Evolutionary conservation across 1,139 yeast species (phyloP).

Genomic region (Groenewaldozyma sp.): DNA sequence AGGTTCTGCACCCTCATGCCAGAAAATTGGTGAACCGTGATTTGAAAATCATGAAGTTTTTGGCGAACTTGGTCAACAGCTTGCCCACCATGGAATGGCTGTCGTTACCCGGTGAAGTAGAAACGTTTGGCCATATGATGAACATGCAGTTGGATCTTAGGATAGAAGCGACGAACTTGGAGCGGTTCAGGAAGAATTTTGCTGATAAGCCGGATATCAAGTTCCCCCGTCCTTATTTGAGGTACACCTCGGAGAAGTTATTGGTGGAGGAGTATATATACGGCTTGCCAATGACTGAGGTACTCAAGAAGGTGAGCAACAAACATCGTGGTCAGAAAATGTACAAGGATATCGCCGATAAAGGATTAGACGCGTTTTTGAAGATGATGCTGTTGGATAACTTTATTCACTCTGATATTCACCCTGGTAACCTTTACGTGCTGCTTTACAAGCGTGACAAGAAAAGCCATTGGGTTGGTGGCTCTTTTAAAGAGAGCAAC

Average conservation of each 20-base stretch:
- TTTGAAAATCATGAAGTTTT: slow-evolving; percentile 68
- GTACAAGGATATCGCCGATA: slow-evolving; percentile 72
- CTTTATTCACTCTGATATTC: slow-evolving; percentile 91
- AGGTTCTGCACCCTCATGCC: slow-evolving; percentile 85
- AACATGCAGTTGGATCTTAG: slow-evolving; percentile 78
- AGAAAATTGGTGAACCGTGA: slow-evolving; percentile 68
- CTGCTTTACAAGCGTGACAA: slow-evolving; percentile 41
- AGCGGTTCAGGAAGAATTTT: slow-evolving; percentile 59
- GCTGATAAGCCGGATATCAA: slow-evolving; percentile 48
- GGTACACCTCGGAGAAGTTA: slow-evolving; percentile 60
- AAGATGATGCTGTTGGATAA: slow-evolving; percentile 89
- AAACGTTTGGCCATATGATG: slow-evolving; percentile 80
- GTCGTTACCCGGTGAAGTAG: slow-evolving; percentile 88
- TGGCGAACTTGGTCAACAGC: slow-evolving; percentile 58
- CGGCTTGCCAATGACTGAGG: slow-evolving; percentile 72
- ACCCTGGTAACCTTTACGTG: slow-evolving; percentile 91
- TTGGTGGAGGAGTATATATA: slow-evolving; percentile 78
- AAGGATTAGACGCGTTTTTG: slow-evolving; percentile 81
- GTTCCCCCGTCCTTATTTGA: slow-evolving; percentile 71
- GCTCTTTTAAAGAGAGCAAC: slow-evolving; percentile 10
- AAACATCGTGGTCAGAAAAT: slow-evolving; percentile 30
- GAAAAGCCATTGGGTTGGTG: slow-evolving; percentile 12
- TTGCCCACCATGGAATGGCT: slow-evolving; percentile 98
- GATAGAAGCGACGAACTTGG: slow-evolving; percentile 76
- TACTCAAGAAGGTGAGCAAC: slow-evolving; percentile 38